Evolutionary conservation across 345 rosid species (phyloP).

Genomic region (Moricandia moricandioides): DNA sequence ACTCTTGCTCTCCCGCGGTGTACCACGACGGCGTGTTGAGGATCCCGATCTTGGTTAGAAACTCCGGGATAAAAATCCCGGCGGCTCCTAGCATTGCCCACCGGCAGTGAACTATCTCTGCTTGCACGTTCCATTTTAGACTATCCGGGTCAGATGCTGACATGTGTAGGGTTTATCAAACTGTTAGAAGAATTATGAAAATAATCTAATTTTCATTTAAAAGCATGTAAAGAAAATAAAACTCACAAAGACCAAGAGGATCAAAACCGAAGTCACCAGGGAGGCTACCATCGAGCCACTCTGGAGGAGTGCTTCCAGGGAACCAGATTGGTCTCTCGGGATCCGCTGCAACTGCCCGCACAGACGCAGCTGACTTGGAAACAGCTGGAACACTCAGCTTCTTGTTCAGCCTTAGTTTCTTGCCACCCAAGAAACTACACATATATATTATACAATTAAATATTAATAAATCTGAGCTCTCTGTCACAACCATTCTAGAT

Average conservation of each 20-base stretch:
- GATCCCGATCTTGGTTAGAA: constrained; percentile 80
- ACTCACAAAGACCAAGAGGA: constrained; percentile 90
- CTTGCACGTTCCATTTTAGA: constrained; percentile 84
- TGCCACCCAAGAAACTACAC: constrained; percentile 71
- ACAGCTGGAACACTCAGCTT: constrained; percentile 34
- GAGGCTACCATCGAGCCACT: constrained; percentile 98
- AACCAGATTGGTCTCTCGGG: constrained; percentile 96
- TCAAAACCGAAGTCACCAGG: constrained; percentile 98
- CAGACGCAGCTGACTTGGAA: constrained; percentile 49
- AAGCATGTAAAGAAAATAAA: not conserved
- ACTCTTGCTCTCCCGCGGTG: constrained; percentile 74
- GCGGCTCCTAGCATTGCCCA: constrained; percentile 99
- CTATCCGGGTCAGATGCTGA: constrained; percentile 92
- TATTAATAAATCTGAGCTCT: not conserved
- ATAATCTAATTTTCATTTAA: not conserved
- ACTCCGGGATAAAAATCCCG: constrained; percentile 94
- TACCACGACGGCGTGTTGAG: constrained; percentile 97
- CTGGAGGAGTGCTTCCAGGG: constrained; percentile 96
- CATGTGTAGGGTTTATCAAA: constrained; percentile 6
- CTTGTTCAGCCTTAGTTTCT: constrained; percentile 59
- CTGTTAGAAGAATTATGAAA: not conserved
- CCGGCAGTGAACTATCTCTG: constrained; percentile 89
- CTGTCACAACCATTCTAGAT: not conserved
- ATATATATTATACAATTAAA: not conserved
- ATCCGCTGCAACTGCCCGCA: constrained; percentile 67